Evolutionary conservation across 192 early-diverging fungal genomes (phyloP), one percentile per base, ranked within the genome.

Genomic region (Glomus cerebriforme): DNA sequence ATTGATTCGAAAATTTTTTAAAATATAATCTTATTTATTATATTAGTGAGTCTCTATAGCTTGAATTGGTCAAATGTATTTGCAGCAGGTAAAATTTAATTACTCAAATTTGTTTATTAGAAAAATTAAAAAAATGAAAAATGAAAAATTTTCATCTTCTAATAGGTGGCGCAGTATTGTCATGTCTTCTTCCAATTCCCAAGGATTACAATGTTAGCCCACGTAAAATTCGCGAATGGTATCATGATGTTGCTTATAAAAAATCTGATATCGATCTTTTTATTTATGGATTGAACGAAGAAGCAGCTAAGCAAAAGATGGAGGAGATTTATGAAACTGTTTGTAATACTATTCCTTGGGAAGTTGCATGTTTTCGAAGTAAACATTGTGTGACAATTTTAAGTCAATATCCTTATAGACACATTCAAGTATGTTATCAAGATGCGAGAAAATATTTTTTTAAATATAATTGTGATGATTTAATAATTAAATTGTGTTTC

Each of bases 301-400:
- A 85, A 19, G 79, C 17, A 12, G 85, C 84, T n/a, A 86, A 85
- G 67, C 3, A 35, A 63, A 85, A 85, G 68, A 85, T 85, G 84
- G 24, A 54, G 26, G 31, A 81, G 22, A 83, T 85, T 34, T 84
- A 75, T 59, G 49, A 84, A 10, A 26, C 15, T 47, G 29, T 59
- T 85, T 35, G n/a, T 27, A n/a, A 68, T 37, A 27, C 12, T 73
- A n/a, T 62, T 35, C 59, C 83, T 34, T 77, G 59, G 34, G 60
- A 77, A 27, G 63, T 66, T 6, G 27, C 31, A 5, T 77, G 75
- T 43, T 19, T 77, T 26, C 26, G 75, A 64, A 31, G 35, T 13
- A 77, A 77, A 22, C 8, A 34, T 22, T 73, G 72, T 22, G 49
- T 73, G 12, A 59, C 45, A 19, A 73, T 73, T 58, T 2, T 73